Conservation (phyloP, 345 rosid species). For the Lumnitzera racemosa region DNA sequence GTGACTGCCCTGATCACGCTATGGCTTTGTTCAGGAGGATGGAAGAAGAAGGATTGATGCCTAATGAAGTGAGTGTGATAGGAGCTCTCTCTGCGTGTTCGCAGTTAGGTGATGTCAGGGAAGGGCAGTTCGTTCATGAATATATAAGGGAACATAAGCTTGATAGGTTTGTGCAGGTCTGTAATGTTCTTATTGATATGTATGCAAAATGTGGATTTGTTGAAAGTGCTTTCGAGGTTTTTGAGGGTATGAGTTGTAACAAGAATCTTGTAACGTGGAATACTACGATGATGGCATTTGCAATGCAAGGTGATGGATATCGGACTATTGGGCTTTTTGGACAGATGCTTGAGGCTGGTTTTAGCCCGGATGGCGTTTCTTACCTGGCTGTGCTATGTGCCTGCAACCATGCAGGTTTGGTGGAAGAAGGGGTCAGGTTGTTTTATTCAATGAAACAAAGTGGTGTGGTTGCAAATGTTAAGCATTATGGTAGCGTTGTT, state of each 20-base stretch:
- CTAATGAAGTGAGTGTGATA: conserved; percentile 64
- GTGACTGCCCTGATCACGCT: conserved; percentile 54
- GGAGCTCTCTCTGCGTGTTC: conserved; percentile 81
- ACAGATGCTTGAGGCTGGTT: conserved; percentile 33
- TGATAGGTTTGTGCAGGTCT: conserved; percentile 50
- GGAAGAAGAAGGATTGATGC: conserved; percentile 35
- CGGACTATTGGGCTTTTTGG: conserved; percentile 57
- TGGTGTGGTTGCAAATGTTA: conserved; percentile 50
- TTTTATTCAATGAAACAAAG: conserved; percentile 47
- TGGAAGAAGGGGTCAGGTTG: conserved; percentile 52
- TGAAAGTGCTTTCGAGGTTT: conserved; percentile 56
- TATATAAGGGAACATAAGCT: conserved; percentile 41
- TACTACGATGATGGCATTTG: conserved; percentile 82
- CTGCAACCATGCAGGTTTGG: conserved; percentile 80
- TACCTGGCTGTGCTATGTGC: conserved; percentile 62
- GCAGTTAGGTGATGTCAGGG: conserved; percentile 59
- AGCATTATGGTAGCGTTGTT: conserved; percentile 76
- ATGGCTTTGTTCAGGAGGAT: conserved; percentile 53
- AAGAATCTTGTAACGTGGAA: conserved; percentile 75
- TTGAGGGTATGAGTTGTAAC: conserved; percentile 33
- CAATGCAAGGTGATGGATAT: conserved; percentile 65
- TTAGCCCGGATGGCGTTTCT: conserved; percentile 55
- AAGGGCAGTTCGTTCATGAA: conserved; percentile 48
- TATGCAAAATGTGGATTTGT: conserved; percentile 75
- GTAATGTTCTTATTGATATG: conserved; percentile 78